Evolutionary conservation across 176 grass and related monocot species (phyloP).

Genomic region (Panicum miliaceum): DNA sequence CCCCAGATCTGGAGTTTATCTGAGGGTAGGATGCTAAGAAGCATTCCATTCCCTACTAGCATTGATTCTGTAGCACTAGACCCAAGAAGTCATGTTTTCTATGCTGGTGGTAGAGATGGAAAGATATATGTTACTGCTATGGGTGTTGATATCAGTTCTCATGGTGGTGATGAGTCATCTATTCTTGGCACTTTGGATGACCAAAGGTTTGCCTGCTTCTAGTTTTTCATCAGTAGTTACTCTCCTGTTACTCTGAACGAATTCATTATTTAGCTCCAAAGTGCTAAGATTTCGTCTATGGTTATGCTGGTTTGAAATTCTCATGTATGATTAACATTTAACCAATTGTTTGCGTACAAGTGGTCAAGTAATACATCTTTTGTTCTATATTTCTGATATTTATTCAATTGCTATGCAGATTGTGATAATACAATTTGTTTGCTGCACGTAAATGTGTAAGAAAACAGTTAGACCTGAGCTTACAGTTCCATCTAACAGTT

Average conservation of each 20-base stretch:
- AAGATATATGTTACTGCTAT: slow-evolving; percentile 89
- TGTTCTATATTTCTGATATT: not conserved
- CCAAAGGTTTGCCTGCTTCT: slow-evolving; percentile 56
- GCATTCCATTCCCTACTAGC: slow-evolving; percentile 64
- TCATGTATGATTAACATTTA: slow-evolving; percentile 13
- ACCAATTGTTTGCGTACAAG: not conserved
- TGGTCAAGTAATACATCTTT: not conserved
- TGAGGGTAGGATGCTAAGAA: slow-evolving; percentile 73
- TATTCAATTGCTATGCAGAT: not conserved
- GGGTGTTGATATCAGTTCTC: slow-evolving; percentile 63
- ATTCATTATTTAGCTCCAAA: not conserved
- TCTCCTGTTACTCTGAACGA: slow-evolving; percentile 15
- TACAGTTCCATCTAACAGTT: not conserved
- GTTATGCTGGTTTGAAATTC: not conserved
- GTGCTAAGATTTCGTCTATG: not conserved
- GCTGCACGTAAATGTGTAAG: slow-evolving; percentile 15
- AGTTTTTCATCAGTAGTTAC: slow-evolving; percentile 24
- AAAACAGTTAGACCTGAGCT: not conserved
- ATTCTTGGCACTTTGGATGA: slow-evolving; percentile 72
- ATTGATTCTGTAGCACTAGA: slow-evolving; percentile 67
- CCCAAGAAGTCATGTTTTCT: slow-evolving; percentile 80
- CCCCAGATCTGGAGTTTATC: slow-evolving; percentile 83
- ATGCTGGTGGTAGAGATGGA: slow-evolving; percentile 88
- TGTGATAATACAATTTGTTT: not conserved
- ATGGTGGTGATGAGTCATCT: slow-evolving; percentile 47